A percentile compares a stretch with the other conserved stretches of the same genome.
Conservation (phyloP, 805 yeast genomes). For the Hanseniaspora lachancei region DNA sequence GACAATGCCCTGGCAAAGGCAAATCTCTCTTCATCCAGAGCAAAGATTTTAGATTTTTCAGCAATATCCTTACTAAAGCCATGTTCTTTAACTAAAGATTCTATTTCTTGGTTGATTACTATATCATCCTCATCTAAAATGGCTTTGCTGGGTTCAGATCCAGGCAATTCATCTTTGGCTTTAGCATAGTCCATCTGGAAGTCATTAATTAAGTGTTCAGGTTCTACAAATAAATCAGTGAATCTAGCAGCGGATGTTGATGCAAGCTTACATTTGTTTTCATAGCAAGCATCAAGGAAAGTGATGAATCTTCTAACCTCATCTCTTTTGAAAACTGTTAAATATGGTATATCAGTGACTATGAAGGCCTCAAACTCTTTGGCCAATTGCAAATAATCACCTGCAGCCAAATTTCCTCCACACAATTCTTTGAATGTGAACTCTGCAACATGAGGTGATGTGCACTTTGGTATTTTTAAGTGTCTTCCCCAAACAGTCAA, state of each 20-base stretch:
- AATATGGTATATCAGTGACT: conserved; percentile 84
- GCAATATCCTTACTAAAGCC: conserved; percentile 66
- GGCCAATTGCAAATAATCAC: conserved; percentile 82
- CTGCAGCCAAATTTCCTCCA: conserved; percentile 80
- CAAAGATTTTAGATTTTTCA: conserved; percentile 61
- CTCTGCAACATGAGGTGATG: conserved; percentile 75
- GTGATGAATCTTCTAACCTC: conserved; percentile 84
- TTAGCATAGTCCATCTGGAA: conserved; percentile 25
- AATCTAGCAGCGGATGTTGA: conserved; percentile 83
- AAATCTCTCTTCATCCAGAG: conserved; percentile 86
- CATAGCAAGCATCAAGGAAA: conserved; percentile 90
- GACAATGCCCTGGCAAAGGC: conserved; percentile 93
- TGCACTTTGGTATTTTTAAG: conserved; percentile 58
- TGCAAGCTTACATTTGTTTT: conserved; percentile 74
- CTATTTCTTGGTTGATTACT: conserved; percentile 29
- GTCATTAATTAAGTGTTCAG: conserved; percentile 38
- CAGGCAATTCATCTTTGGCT: conserved; percentile 17
- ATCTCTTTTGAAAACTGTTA: conserved; percentile 68
- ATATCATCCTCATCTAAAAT: conserved; percentile 23
- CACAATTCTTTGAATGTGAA: conserved; percentile 79
- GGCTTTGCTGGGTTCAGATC: not conserved
- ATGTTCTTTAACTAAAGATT: conserved; percentile 56
- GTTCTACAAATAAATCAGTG: conserved; percentile 73
- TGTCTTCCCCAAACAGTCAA: conserved; percentile 80
- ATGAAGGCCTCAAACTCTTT: conserved; percentile 61